These are phyloP conservation scores for Trichoderma breve DNA, from an alignment of 2,329 filamentous ascomycete genomes.

Conservation along the genomic window DNA sequence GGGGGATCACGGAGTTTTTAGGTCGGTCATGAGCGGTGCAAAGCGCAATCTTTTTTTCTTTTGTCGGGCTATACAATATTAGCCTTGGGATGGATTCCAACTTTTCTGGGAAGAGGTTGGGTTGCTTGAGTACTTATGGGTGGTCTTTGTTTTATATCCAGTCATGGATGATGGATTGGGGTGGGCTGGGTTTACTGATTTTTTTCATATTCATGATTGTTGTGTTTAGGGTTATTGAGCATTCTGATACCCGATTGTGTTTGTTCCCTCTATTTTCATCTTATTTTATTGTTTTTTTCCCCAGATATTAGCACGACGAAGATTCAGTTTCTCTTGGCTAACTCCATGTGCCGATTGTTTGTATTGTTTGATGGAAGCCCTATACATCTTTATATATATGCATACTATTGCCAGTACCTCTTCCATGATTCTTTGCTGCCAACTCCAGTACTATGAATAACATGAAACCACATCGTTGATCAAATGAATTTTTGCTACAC, in stretches of 20 bases:
- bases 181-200: not conserved
- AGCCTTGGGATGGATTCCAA: not conserved
- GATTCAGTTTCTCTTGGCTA: not conserved
- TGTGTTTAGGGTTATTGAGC: conserved; percentile 31
- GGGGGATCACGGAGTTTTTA: conserved; percentile 4
- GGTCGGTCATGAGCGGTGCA: not conserved
- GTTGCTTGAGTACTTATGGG: not conserved
- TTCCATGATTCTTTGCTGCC: not conserved
- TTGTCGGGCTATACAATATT: not conserved
- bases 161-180: not conserved
- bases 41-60: not conserved
- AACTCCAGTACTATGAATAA: not conserved
- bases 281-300: not conserved
- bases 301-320: not conserved
- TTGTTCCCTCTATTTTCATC: conserved; percentile 8
- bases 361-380: not conserved
- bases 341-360: not conserved
- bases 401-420: not conserved
- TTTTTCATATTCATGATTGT: conserved; percentile 21
- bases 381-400: not conserved
- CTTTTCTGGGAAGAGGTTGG: not conserved
- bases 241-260: conserved; percentile 35
- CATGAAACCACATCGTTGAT: not conserved
- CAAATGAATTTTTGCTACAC: not conserved
- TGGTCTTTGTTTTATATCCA: not conserved